Evolutionary conservation across 2,329 filamentous ascomycete species (phyloP), one percentile per base, ranked within the genome.

Genomic region (Aschersonia sp.): DNA sequence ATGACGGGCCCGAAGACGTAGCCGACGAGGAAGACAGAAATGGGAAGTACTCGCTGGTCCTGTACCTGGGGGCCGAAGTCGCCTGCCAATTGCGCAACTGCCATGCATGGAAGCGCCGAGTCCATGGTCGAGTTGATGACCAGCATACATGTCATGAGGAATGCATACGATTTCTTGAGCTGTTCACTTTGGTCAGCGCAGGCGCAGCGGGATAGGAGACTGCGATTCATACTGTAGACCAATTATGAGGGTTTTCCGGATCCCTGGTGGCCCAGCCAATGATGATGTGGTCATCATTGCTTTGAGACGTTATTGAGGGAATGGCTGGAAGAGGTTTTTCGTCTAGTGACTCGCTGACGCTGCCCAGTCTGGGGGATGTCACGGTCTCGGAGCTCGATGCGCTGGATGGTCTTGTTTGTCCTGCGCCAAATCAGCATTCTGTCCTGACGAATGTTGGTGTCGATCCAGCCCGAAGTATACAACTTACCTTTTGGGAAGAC

Each of bases 111-210:
- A 6, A 85, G 66, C 0, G 79, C 71, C 42, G 75, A 81, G 2
- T 76, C 77, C 62, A 85, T 76, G 6, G 81, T 85, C 32, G 74
- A 79, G 59, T 86, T 86, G 58, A 83, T 67, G 44, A 84, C 79
- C 47, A 73, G 69, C 52, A 74, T 59, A 63, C 79, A 77, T 3
- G 73, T 72, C 1, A 74, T 68, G 30, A 74, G 55, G 2, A 81
- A 56, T 6, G 83, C 69, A 42, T 66, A 63, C 1, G 63, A 52
- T 57, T 84, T 84, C 54, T 70, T 76, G 45, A 54, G 54, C 72
- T 79, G 51, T n/a, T 10, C 41, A 5, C 37, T 12, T 40, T 42
- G 11, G 40, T 42, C 40, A 42, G 40, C 14, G 7, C 32, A 39
- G 30, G 22, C 30, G 22, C 9, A 11, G n/a, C 32, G 42, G 43